These are phyloP conservation scores for Martiniozyma abietophila DNA, from an alignment of 805 yeast genomes.

Conservation along the genomic window DNA sequence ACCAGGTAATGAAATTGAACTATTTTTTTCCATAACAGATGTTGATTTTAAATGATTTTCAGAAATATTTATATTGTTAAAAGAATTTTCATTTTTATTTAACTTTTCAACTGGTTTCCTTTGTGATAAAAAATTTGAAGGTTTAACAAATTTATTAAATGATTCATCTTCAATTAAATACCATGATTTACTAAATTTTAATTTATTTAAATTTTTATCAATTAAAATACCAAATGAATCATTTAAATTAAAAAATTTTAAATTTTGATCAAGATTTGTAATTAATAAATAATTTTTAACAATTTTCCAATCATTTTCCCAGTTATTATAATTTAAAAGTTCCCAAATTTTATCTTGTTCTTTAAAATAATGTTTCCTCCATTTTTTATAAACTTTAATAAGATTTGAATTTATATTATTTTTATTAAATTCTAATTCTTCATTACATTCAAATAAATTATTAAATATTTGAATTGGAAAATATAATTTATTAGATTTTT, in stretches of 20 bases:
- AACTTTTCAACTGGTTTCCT: no score
- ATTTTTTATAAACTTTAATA: slow-evolving; percentile 8
- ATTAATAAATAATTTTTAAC: slow-evolving; percentile 3
- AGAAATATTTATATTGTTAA: no score
- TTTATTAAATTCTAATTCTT: slow-evolving; percentile 10
- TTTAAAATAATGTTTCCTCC: slow-evolving; percentile 9
- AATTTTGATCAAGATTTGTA: no score
- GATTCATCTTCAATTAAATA: slow-evolving; percentile 1
- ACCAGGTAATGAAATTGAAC: no score
- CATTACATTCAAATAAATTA: no score
- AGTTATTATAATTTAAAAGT: not conserved
- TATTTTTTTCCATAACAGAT: no score
- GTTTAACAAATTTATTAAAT: no score
- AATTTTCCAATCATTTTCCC: slow-evolving; percentile 2
- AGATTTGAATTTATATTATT: slow-evolving; percentile 1
- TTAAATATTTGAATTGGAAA: no score
- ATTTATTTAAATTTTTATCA: not conserved
- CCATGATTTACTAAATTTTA: not conserved
- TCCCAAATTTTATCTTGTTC: slow-evolving; percentile 5
- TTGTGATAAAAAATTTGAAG: no score
- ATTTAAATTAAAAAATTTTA: not conserved
- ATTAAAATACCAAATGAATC: not conserved
- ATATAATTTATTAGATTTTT: no score
- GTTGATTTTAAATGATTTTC: no score
- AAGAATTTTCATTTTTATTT: no score